These are phyloP conservation scores for Dacryopinax spathularia DNA, from an alignment of 768 basidiomycete species.

Conservation along the genomic window DNA sequence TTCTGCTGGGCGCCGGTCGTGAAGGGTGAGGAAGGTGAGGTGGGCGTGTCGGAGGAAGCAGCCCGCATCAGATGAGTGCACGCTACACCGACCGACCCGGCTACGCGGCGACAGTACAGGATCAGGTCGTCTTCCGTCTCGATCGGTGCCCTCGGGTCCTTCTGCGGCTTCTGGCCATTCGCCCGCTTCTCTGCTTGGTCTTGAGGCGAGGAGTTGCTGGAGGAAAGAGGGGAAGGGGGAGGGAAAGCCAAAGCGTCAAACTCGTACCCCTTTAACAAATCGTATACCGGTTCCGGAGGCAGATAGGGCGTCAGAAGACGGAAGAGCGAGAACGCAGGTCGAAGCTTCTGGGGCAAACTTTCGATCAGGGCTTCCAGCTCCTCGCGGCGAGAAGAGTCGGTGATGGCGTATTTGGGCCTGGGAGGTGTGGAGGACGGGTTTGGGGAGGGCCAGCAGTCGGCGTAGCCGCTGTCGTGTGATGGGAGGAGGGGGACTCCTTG, in stretches of 20 bases:
- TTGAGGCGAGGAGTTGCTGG: too few species aligned
- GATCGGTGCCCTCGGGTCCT: constrained; percentile 3
- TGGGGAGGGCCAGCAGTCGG: not conserved
- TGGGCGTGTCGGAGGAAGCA: not conserved
- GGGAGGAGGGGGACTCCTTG: not conserved
- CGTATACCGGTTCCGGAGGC: not conserved
- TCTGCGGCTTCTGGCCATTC: not conserved
- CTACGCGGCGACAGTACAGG: constrained; percentile 10
- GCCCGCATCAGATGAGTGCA: constrained; percentile 3
- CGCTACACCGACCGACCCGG: constrained; percentile 10
- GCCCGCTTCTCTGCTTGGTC: not conserved
- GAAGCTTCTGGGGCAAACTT: not conserved
- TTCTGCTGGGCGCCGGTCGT: not conserved
- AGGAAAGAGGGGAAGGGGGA: too few species aligned
- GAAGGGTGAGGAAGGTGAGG: not conserved
- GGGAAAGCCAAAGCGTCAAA: not conserved
- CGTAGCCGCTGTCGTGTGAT: not conserved
- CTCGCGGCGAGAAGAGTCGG: too few species aligned
- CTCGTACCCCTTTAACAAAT: not conserved
- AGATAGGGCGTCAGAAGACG: not conserved
- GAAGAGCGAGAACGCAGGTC: not conserved
- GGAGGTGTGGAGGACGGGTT: not conserved
- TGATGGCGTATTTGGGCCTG: not conserved
- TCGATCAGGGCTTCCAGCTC: not conserved
- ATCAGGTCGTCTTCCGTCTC: constrained; percentile 10